Conservation (phyloP, 352 stramenopile genomes). For the Hyphochytrium catenoides region DNA sequence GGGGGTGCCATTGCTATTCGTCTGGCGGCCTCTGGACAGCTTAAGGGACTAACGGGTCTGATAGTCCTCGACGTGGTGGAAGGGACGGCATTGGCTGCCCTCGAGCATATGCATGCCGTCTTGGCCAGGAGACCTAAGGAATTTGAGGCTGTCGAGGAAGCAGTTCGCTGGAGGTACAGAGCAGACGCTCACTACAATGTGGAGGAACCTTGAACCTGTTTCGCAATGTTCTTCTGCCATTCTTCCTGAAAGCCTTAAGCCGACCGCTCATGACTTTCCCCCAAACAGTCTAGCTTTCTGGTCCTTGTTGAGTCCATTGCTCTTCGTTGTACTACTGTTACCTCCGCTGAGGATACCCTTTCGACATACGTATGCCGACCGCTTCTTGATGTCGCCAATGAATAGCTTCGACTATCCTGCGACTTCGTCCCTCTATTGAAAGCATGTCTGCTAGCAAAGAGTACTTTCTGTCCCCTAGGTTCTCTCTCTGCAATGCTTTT, state of each 20-base stretch:
- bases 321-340: not conserved
- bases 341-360: not conserved
- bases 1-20: slow-evolving; percentile 49
- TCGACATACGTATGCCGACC: not conserved
- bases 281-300: too few species aligned
- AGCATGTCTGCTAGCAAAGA: too few species aligned
- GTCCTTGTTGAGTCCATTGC: not conserved
- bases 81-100: slow-evolving; percentile 49
- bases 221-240: too few species aligned
- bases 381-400: too few species aligned
- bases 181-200: too few species aligned
- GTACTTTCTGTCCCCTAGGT: too few species aligned
- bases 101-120: slow-evolving; percentile 54
- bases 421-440: too few species aligned
- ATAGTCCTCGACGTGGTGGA: slow-evolving; percentile 72
- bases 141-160: slow-evolving; percentile 38
- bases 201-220: too few species aligned
- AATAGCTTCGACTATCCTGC: too few species aligned
- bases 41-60: slow-evolving; percentile 35
- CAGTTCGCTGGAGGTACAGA: slow-evolving; percentile 33
- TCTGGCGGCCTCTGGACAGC: slow-evolving; percentile 23
- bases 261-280: too few species aligned
- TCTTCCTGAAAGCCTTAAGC: too few species aligned
- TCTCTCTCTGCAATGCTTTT: too few species aligned
- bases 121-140: slow-evolving; percentile 29